Evolutionary conservation across 352 stramenopile genomes (phyloP).

Genomic region (Blastocystis sp.): DNA sequence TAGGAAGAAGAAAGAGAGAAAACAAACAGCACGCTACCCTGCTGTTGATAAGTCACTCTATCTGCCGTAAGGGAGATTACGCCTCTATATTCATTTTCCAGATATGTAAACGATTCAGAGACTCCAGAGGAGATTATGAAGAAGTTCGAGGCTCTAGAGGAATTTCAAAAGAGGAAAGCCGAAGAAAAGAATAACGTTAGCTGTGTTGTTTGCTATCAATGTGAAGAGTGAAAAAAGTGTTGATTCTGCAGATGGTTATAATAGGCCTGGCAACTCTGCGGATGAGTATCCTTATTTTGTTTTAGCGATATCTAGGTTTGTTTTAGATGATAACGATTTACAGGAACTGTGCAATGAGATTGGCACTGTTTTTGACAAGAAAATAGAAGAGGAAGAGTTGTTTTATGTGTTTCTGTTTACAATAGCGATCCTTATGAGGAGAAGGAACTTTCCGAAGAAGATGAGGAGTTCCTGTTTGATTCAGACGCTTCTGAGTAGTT

Average conservation of each 20-base stretch:
- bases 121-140: slow-evolving; percentile 62
- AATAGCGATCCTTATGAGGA: slow-evolving; percentile 14
- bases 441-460: not conserved
- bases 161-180: slow-evolving; percentile 60
- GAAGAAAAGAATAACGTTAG: not conserved
- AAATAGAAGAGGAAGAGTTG: slow-evolving; percentile 17
- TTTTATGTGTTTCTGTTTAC: no score
- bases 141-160: slow-evolving; percentile 59
- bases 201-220: not conserved
- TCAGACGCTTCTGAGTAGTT: not conserved
- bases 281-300: not conserved
- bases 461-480: slow-evolving; percentile 27
- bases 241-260: not conserved
- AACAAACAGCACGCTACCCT: not conserved
- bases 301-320: not conserved
- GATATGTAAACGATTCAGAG: slow-evolving; percentile 49
- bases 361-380: slow-evolving; percentile 28
- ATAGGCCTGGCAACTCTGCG: not conserved
- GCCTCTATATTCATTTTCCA: not conserved
- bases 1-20: not conserved
- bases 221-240: not conserved
- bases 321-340: slow-evolving; percentile 13
- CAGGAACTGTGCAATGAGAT: slow-evolving; percentile 15
- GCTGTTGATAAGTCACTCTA: not conserved
- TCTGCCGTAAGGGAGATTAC: not conserved